These are phyloP conservation scores for Corymbia citriodora DNA, from an alignment of 441 rosid genomes.

Conservation along the genomic window DNA sequence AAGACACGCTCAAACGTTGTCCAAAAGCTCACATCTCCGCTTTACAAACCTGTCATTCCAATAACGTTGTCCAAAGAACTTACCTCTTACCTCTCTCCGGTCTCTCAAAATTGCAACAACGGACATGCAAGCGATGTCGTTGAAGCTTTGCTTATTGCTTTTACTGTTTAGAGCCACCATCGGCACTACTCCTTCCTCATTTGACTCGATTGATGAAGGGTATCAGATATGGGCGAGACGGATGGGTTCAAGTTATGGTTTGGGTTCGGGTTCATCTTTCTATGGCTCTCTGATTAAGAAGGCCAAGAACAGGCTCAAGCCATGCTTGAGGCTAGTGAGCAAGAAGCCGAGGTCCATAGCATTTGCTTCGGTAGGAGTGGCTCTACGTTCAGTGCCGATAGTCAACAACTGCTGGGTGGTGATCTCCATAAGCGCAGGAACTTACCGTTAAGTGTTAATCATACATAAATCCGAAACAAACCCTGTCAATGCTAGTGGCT, in stretches of 20 bases:
- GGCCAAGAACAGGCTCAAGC: slow-evolving; percentile 26
- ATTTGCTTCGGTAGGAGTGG: slow-evolving; percentile 20
- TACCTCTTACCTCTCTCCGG: background rate
- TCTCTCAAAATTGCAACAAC: background rate
- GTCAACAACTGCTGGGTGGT: slow-evolving; percentile 32
- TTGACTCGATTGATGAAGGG: slow-evolving; percentile 1
- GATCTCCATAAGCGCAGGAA: slow-evolving; percentile 29
- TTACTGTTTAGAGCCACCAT: background rate
- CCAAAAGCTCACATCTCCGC: background rate
- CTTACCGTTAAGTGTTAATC: slow-evolving; percentile 13
- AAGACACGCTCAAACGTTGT: background rate
- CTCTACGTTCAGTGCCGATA: slow-evolving; percentile 31
- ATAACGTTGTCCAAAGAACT: background rate
- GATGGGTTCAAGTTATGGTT: too few species aligned
- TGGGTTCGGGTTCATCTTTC: background rate
- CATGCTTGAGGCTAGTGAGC: slow-evolving; percentile 30
- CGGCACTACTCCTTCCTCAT: background rate
- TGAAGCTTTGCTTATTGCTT: background rate
- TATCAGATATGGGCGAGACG: slow-evolving; percentile 26
- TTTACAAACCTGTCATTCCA: background rate
- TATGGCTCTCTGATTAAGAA: slow-evolving; percentile 19
- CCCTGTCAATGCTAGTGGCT: background rate
- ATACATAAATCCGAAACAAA: background rate
- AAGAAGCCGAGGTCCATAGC: slow-evolving; percentile 11
- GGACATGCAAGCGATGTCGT: background rate